phyloP scores from a whole-genome alignment of 2,329 filamentous ascomycete genomes.

The Paracorniculantispora psalliotae region DNA sequence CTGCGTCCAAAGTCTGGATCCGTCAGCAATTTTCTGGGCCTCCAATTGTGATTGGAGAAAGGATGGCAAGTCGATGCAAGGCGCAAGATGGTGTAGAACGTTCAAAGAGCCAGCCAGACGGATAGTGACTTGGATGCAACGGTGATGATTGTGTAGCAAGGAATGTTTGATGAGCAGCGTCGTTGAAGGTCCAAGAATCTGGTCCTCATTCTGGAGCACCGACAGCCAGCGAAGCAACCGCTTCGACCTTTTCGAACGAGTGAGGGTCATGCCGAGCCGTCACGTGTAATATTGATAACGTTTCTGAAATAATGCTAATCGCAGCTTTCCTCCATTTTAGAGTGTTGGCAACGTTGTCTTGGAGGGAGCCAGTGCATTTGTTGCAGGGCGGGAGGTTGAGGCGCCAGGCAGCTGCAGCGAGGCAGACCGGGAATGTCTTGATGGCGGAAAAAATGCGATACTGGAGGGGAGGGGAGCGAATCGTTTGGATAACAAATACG shows the following conservation, averaged over 20 bases:
- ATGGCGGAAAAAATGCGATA: neutral
- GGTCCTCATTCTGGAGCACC: slow-evolving; percentile 32
- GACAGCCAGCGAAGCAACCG: slow-evolving; percentile 33
- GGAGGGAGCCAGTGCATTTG: neutral
- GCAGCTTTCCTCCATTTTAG: slow-evolving; percentile 13
- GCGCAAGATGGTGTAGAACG: slow-evolving; percentile 17
- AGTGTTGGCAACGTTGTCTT: slow-evolving; percentile 1
- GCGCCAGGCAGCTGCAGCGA: neutral
- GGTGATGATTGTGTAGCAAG: slow-evolving; percentile 26
- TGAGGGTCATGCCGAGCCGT: slow-evolving; percentile 22
- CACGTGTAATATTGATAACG: slow-evolving; percentile 12
- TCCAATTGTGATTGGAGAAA: slow-evolving; percentile 24
- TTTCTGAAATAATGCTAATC: slow-evolving; percentile 15
- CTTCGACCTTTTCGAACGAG: slow-evolving; percentile 24
- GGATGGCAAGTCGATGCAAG: slow-evolving; percentile 19
- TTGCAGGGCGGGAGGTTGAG: neutral
- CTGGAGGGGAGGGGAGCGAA: neutral
- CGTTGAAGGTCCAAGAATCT: slow-evolving; percentile 29
- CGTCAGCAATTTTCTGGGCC: slow-evolving; percentile 28
- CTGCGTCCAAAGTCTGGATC: slow-evolving; percentile 24
- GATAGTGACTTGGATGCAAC: slow-evolving; percentile 25
- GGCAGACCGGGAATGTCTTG: slow-evolving; percentile 1
- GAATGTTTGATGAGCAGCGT: slow-evolving; percentile 27
- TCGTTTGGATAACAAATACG: no score
- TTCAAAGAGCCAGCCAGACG: slow-evolving; percentile 26